These are phyloP conservation scores for Oryza rufipogon DNA, from an alignment of 176 grass and related monocot genomes.

Conservation along the genomic window DNA sequence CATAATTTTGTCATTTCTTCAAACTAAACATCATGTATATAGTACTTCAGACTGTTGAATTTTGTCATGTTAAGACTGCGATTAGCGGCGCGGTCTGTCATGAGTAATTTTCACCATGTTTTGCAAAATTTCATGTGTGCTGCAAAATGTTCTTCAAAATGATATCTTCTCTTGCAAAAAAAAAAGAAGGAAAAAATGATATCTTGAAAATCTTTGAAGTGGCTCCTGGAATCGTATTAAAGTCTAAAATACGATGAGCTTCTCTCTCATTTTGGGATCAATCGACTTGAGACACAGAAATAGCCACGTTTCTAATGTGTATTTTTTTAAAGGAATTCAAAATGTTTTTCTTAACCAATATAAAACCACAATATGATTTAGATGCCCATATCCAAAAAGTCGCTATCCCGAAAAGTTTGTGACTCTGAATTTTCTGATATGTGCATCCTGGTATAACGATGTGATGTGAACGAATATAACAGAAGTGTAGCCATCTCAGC, in stretches of 20 bases:
- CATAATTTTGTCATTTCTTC: conserved; percentile 41
- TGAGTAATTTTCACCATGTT: neutral
- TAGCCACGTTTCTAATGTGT: neutral
- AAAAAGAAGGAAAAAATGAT: too few relatives aligned
- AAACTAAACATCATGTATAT: neutral
- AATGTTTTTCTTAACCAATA: neutral
- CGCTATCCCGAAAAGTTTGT: conserved; percentile 20
- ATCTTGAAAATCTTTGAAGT: neutral
- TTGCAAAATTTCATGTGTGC: neutral
- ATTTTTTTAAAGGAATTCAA: neutral
- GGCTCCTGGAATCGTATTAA: neutral
- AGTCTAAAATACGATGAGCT: neutral
- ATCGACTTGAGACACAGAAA: neutral
- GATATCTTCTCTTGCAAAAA: too few relatives aligned
- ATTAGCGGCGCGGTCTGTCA: neutral
- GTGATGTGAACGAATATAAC: conserved; percentile 38
- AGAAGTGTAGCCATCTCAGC: conserved; percentile 39
- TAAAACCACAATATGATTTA: neutral
- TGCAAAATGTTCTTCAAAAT: neutral
- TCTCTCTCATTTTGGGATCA: neutral
- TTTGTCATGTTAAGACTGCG: neutral
- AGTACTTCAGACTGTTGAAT: neutral
- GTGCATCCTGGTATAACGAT: conserved; percentile 10
- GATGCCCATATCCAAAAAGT: conserved; percentile 27
- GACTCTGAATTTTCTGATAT: conserved; percentile 18